These are phyloP conservation scores for Sophora flavescens DNA, from an alignment of 306 rosid species.

Conservation along the genomic window DNA sequence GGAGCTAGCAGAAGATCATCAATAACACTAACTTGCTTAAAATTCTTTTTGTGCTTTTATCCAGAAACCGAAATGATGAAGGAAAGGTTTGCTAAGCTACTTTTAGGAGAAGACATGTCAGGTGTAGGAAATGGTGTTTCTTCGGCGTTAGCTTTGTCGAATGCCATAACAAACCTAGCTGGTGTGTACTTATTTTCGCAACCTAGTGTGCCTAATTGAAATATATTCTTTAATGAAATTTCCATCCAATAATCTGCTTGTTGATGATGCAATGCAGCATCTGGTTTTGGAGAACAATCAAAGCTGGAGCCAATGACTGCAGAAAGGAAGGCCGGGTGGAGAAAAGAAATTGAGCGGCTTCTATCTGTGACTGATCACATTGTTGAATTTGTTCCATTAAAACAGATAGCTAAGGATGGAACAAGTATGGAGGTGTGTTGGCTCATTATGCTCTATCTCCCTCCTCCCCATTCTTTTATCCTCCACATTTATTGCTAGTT, in stretches of 20 bases:
- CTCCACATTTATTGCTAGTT: conserved; percentile 8
- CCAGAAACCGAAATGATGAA: conserved; percentile 79
- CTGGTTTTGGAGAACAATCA: conserved; percentile 84
- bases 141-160: conserved; percentile 94
- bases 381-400: conserved; percentile 87
- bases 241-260: conserved; percentile 31
- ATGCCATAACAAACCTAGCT: conserved; percentile 90
- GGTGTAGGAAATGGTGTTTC: conserved; percentile 99
- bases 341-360: conserved; percentile 87
- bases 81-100: conserved; percentile 89
- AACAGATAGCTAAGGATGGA: conserved; percentile 76
- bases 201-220: conserved; percentile 4
- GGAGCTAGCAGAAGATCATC: background rate
- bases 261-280: conserved; percentile 63
- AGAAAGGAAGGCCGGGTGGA: conserved; percentile 81
- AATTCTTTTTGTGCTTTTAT: conserved; percentile 20
- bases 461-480: background rate
- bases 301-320: conserved; percentile 76
- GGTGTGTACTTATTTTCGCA: conserved; percentile 51
- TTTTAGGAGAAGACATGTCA: conserved; percentile 97
- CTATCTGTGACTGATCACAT: conserved; percentile 90
- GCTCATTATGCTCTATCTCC: conserved; percentile 2
- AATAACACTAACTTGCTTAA: background rate
- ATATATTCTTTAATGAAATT: conserved; percentile 18
- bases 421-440: conserved; percentile 74